These are phyloP conservation scores for Camillea tinctor DNA, from an alignment of 2,329 filamentous ascomycete species.

Conservation along the genomic window DNA sequence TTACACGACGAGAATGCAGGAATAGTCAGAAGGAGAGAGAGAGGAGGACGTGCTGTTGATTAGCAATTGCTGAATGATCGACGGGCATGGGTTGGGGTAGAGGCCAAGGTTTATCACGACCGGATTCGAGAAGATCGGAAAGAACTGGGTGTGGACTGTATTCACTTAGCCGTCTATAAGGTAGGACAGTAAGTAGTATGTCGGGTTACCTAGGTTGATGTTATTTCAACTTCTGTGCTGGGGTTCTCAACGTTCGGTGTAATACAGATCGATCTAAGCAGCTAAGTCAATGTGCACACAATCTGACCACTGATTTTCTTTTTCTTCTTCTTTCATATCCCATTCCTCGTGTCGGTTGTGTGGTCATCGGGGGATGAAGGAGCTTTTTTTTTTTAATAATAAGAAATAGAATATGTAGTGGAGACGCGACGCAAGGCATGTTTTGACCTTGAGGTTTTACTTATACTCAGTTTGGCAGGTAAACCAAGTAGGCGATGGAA, in stretches of 20 bases:
- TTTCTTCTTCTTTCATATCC: too few species aligned
- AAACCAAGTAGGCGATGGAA: neutral
- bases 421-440: neutral
- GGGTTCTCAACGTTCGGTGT: neutral
- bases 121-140: neutral
- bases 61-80: constrained; percentile 11
- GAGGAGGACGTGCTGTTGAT: neutral
- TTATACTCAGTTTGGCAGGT: neutral
- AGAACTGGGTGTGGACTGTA: neutral
- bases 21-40: too few species aligned
- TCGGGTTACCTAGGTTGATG: neutral
- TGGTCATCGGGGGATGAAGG: neutral
- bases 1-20: neutral
- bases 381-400: too few species aligned
- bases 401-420: neutral
- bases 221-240: neutral
- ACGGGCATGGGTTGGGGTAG: constrained; percentile 17
- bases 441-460: neutral
- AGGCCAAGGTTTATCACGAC: neutral
- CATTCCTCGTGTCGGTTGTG: neutral
- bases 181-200: neutral
- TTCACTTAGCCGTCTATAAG: neutral
- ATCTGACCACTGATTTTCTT: too few species aligned
- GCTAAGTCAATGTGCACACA: too few species aligned
- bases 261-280: neutral